Evolutionary conservation across 176 grass and related monocot genomes (phyloP).

Genomic region (Miscanthus lutarioriparius): DNA sequence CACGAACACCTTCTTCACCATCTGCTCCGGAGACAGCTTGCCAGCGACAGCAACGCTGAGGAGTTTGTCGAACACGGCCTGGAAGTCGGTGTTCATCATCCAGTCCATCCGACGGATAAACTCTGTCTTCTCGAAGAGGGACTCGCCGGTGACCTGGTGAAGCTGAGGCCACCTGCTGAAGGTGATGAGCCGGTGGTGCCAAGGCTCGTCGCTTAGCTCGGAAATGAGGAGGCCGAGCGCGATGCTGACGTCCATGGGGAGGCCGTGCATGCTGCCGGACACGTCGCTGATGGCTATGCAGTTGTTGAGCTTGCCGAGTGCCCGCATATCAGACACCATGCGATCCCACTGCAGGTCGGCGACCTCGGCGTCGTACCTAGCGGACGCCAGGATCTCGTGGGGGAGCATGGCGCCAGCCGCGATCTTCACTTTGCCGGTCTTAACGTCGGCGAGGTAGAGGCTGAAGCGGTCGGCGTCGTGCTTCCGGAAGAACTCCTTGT

Average conservation of each 20-base stretch:
- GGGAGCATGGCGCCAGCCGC: conserved; percentile 69
- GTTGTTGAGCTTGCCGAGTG: conserved; percentile 48
- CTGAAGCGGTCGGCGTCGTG: conserved; percentile 52
- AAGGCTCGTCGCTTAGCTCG: conserved; percentile 72
- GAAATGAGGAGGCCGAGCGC: conserved; percentile 80
- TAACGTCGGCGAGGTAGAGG: conserved; percentile 47
- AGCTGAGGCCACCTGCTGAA: conserved; percentile 50
- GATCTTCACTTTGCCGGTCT: conserved; percentile 60
- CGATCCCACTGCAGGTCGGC: conserved; percentile 71
- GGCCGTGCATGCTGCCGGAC: conserved; percentile 51
- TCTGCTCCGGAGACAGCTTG: conserved; percentile 42
- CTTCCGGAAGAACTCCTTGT: conserved; percentile 55
- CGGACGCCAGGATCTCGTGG: conserved; percentile 51
- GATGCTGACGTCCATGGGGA: conserved; percentile 62
- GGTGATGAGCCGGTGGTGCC: conserved; percentile 58
- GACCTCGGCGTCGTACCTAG: conserved; percentile 26
- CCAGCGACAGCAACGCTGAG: not conserved
- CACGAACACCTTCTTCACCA: conserved; percentile 65
- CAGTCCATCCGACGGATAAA: conserved; percentile 51
- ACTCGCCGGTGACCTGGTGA: conserved; percentile 33
- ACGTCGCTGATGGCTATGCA: conserved; percentile 79
- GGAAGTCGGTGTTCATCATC: conserved; percentile 33
- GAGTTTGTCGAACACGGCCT: conserved; percentile 59
- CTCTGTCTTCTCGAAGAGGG: conserved; percentile 28
- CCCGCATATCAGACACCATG: conserved; percentile 52